Evolutionary conservation across 768 basidiomycete species (phyloP), one percentile per base, ranked within the genome.

Genomic region (Termitomyces heimii): DNA sequence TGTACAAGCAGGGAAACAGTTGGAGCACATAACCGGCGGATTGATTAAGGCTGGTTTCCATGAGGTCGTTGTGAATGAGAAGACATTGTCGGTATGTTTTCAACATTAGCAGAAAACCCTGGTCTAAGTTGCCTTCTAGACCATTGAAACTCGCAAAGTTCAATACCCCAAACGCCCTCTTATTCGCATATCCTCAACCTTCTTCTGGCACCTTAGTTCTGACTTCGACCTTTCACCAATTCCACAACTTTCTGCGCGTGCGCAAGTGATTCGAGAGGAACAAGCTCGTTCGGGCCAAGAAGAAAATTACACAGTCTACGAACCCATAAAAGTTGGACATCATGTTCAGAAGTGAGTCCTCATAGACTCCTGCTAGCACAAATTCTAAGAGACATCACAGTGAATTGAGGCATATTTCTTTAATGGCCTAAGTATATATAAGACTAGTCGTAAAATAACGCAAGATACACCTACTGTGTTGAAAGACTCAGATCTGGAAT

Each of bases 161-260:
- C 75, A 81, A 58, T 76, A 73, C 58, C 85, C 92, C 2, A 78
- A 83, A 54, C 85, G 95, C n/a, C 95, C 95, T 13, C 75, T 89
- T 35, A 92, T 95, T 62, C 87, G 95, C n/a, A 94, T 98, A 61
- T 95, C 94, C 3, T 95, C 92, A 2, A 98, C 94, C 0, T 94
- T 95, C 71, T 97, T 97, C 77, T 96, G 90, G 89, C 93, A 94
- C 66, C 79, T 97, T 13, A 91, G 85, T 0, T 93, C 94, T 1
- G 91, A 94, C 68, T 84, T 82, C 57, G 85, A 90, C 52, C 78
- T 94, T n/a, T 74, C 70, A 8, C 84, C 90, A 2, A 80, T 93
- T 3, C 79, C 82, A 8, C 61, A 68, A 0, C 73, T 95, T 22
- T 63, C 69, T 10, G 71, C 74, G 6, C 79, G 78, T 32, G 83